A percentile compares a stretch with the other conserved stretches of the same genome.
These are phyloP conservation scores for Pestalotiopsis sp. DNA, from an alignment of 2,329 filamentous ascomycete species.

Conservation along the genomic window DNA sequence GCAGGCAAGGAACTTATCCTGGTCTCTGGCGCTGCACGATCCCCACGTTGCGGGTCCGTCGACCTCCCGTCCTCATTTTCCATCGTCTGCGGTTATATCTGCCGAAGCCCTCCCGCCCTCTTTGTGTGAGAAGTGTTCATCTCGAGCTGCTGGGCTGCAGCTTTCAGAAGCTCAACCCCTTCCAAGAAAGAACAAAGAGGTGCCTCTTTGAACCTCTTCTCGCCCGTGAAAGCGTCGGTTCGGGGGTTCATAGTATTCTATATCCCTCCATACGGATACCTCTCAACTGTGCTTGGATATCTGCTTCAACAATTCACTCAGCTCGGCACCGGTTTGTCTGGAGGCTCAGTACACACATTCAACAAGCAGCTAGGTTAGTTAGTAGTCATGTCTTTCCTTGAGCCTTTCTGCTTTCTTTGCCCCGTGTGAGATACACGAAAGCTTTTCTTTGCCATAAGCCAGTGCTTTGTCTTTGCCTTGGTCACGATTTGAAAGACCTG, in stretches of 20 bases:
- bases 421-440: not conserved
- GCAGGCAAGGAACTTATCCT: constrained; percentile 3
- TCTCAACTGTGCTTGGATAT: not conserved
- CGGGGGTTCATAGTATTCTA: constrained; percentile 1
- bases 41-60: not conserved
- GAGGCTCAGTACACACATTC: not conserved
- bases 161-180: constrained; percentile 4
- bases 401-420: not conserved
- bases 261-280: not conserved
- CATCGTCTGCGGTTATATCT: constrained; percentile 10
- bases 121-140: not conserved
- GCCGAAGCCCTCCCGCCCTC: constrained; percentile 4
- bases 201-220: not conserved
- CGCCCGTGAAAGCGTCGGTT: not conserved
- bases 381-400: constrained; percentile 3
- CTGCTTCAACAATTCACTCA: constrained; percentile 1
- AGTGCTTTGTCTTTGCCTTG: not conserved
- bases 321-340: not conserved
- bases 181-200: constrained; percentile 9
- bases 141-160: not conserved
- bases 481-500: not conserved
- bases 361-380: not conserved
- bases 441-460: not conserved
- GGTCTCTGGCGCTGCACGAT: not conserved
- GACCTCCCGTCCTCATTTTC: constrained; percentile 4